phyloP scores from a whole-genome alignment of 1,284 basidiomycete species.

The Trichosporon asahii region DNA sequence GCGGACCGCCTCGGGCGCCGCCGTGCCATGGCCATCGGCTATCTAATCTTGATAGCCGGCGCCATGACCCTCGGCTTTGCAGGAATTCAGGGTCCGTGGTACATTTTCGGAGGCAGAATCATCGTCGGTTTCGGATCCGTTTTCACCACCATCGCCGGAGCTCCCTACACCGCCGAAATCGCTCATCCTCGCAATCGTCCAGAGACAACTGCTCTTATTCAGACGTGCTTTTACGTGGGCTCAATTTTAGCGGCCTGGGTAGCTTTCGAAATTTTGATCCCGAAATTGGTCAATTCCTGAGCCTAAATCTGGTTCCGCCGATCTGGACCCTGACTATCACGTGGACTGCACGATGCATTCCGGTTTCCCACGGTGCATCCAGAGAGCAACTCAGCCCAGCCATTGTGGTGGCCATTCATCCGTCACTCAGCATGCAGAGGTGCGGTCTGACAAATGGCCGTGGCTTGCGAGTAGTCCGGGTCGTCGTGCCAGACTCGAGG shows the following conservation, averaged over 20 bases:
- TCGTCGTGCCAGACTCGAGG: too few relatives aligned
- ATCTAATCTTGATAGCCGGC: constrained; percentile 18
- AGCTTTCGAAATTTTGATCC: too few relatives aligned
- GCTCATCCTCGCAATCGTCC: constrained; percentile 22
- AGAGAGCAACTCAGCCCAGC: too few relatives aligned
- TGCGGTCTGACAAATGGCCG: too few relatives aligned
- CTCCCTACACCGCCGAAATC: constrained; percentile 18
- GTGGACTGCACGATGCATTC: too few relatives aligned
- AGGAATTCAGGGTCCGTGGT: background rate
- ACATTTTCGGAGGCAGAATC: constrained; percentile 19
- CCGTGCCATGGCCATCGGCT: constrained; percentile 13
- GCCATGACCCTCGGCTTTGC: constrained; percentile 11
- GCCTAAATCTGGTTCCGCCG: too few relatives aligned
- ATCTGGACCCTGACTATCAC: too few relatives aligned
- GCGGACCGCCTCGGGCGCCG: constrained; percentile 22
- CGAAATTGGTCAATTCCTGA: too few relatives aligned
- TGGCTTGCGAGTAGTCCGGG: too few relatives aligned
- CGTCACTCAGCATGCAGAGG: too few relatives aligned
- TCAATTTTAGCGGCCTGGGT: constrained; percentile 23
- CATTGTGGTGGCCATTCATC: too few relatives aligned
- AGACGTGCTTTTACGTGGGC: constrained; percentile 22
- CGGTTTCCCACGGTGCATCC: too few relatives aligned
- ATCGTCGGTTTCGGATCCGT: constrained; percentile 17
- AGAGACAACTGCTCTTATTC: constrained; percentile 13
- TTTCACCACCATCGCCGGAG: constrained; percentile 4